Evolutionary conservation across 2,329 filamentous ascomycete genomes (phyloP), one percentile per base, ranked within the genome.

Genomic region (Macrophomina pseudophaseolina): DNA sequence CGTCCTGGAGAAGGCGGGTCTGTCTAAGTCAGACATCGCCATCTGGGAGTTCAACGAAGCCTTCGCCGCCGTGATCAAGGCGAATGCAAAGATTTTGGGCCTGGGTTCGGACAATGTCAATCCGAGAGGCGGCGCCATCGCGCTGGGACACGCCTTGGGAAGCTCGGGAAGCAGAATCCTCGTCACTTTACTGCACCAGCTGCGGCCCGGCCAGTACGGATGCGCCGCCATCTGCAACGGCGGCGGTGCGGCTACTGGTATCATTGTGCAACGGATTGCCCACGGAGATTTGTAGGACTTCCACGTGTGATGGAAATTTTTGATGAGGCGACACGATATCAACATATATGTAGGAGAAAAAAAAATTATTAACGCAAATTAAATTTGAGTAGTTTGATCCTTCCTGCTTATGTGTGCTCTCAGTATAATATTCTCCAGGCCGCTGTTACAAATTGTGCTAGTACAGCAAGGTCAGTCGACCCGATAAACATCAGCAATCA

Each of bases 21-120:
- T 99, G 71, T 92, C 88, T 70, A 93, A 94, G 80, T 91, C 96
- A 54, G 91, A 98, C 78, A 93, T 99, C 53, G 90, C 94, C 5
- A 83, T 97, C 28, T 98, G 95, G 94, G 95, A 98, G 79, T 97
- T 99, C 80, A 99, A 99, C 79, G 95, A 99, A 82, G 95, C 95
- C 0, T 99, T 99, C 76, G 94, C 95, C 33, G 92, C 92, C 4
- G 94, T 97, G 35, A 95, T 97, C 79, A 93, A 95, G 77, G 94
- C 94, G 49, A 97, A 98, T 75, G 90, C 92, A 74, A 94, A 97
- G 90, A 93, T 96, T 69, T 86, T 97, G 40, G 92, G 91, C 51
- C 86, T 97, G 2, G 86, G 94, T 70, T 85, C 87, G 54, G 92
- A 92, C 48, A 90, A 88, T 42, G 92, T 97, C 51, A 97, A 98